These are phyloP conservation scores for Monosporozyma servazzii DNA, from an alignment of 805 yeast species.

Conservation along the genomic window DNA sequence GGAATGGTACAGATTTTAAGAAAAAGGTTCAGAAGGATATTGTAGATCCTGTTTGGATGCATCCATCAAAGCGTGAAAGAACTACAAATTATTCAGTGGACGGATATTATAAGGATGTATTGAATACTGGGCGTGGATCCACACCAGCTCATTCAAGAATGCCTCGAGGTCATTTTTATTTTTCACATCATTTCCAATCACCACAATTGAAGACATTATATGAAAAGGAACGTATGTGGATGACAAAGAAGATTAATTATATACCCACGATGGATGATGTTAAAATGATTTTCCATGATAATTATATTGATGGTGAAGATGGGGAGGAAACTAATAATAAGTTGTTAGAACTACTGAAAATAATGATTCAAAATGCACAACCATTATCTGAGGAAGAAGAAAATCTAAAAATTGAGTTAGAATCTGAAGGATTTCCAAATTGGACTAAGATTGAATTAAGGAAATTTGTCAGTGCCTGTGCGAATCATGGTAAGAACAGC, in stretches of 20 bases:
- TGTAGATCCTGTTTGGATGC: conserved; percentile 61
- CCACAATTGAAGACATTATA: conserved; percentile 64
- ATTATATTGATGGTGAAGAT: conserved; percentile 30
- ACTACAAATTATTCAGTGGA: conserved; percentile 83
- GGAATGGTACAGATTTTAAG: conserved; percentile 81
- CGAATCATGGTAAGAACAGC: conserved; percentile 75
- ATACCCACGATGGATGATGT: conserved; percentile 57
- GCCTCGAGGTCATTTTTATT: conserved; percentile 73
- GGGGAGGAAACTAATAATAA: conserved; percentile 36
- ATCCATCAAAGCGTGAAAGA: conserved; percentile 78
- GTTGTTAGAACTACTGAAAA: conserved; percentile 53
- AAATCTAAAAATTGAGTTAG: conserved; percentile 46
- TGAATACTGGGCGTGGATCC: conserved; percentile 61
- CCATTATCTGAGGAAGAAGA: conserved; percentile 81
- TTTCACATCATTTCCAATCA: conserved; percentile 88
- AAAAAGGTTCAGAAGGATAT: conserved; percentile 42
- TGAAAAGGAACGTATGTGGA: conserved; percentile 73
- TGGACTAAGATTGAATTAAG: conserved; percentile 88
- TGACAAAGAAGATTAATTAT: conserved; percentile 57
- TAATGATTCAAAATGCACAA: conserved; percentile 65
- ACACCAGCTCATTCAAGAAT: conserved; percentile 56
- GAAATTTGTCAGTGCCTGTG: conserved; percentile 63
- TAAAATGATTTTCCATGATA: conserved; percentile 30
- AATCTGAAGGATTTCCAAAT: conserved; percentile 60
- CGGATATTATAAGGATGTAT: conserved; percentile 72